Conservation (phyloP, 495 filamentous ascomycete species). For the Penicillium crystallinum region DNA sequence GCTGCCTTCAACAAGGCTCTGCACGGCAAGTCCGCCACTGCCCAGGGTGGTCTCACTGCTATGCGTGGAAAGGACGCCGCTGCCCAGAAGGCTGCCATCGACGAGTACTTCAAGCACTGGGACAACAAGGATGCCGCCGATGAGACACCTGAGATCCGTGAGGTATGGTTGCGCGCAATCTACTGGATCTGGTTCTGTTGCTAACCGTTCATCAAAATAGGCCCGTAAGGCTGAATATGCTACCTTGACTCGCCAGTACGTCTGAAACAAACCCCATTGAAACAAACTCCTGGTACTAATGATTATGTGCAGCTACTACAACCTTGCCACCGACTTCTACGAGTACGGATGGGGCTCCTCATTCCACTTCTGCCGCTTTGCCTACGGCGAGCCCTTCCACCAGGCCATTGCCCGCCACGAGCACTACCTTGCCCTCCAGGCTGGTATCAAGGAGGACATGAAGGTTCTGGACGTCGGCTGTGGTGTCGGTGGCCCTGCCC, state of each 20-base stretch:
- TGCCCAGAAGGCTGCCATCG: slow-evolving; percentile 83
- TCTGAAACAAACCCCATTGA: slow-evolving; percentile 13
- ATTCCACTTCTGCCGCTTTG: slow-evolving; percentile 98
- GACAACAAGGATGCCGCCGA: slow-evolving; percentile 77
- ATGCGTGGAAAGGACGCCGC: slow-evolving; percentile 78
- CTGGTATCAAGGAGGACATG: slow-evolving; percentile 81
- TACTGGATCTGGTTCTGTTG: background rate
- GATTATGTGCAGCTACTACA: slow-evolving; percentile 72
- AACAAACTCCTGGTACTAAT: slow-evolving; percentile 11
- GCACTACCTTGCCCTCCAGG: slow-evolving; percentile 92
- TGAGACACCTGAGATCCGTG: slow-evolving; percentile 78
- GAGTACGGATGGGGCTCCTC: slow-evolving; percentile 94
- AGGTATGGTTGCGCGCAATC: slow-evolving; percentile 43
- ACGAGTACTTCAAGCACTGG: slow-evolving; percentile 99
- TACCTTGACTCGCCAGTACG: slow-evolving; percentile 88
- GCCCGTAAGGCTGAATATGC: slow-evolving; percentile 87
- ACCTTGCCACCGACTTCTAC: slow-evolving; percentile 95
- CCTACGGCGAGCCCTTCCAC: slow-evolving; percentile 78
- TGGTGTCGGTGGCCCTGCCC: slow-evolving; percentile 94
- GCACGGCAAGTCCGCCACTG: slow-evolving; percentile 77
- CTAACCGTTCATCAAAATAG: slow-evolving; percentile 34
- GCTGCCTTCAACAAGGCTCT: slow-evolving; percentile 87
- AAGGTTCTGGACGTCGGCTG: slow-evolving; percentile 95
- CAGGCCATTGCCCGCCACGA: slow-evolving; percentile 97
- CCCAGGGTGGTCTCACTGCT: slow-evolving; percentile 68